Base-by-base conservation (phyloP, 176 grass and related monocot genomes). In the Echinochloa phyllopogon region DNA sequence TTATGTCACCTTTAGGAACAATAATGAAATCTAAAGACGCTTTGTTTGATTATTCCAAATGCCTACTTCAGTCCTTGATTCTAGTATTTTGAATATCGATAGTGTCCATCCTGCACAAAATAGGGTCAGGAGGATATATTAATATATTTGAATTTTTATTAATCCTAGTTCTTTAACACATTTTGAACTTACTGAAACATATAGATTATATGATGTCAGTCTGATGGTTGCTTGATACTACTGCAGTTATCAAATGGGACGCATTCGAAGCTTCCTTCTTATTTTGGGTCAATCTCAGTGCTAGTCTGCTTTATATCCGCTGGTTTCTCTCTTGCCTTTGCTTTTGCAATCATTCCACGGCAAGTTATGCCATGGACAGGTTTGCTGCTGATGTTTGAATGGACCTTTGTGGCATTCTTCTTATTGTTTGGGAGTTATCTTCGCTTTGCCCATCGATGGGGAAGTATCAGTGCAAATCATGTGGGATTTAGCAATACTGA, bases 301-400 rank as follows among this genome's bases (percentile, higher is more conserved):
- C 44, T 98, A 61, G 78, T 79, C 69, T 92, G 96, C 48, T 88
- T 95, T 69, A 44, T 88, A 16, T 88, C 86, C 10, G 80, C 84
- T 80, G 80, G 58, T 77, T 70, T 89, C 48, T 98, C 96, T 80
- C 68, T 95, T 70, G 93, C 65, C 3, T 77, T 98, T 61, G 87
- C 93, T 57, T 98, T 98, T 51, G 43, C 63, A 60, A 67, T 94
- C 70, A 90, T 98, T 84, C 96, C 93, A 50, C 63, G 82, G 61
- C 93, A 95, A 85, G 78, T 92, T 79, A 95, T 88, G 74, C 96
- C 96, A 86, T 93, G 88, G 96, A 98, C 87, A 25, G 96, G 96
- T 65, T 76, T 98, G 73, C 73, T 98, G 40, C 63, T 95, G 80
- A 82, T 98, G 91, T 85, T 93, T 4, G 96, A 98, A 70, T 93